These are phyloP conservation scores for Chrysanthemum seticuspe DNA, from an alignment of 129 eudicot genomes.

Conservation along the genomic window DNA sequence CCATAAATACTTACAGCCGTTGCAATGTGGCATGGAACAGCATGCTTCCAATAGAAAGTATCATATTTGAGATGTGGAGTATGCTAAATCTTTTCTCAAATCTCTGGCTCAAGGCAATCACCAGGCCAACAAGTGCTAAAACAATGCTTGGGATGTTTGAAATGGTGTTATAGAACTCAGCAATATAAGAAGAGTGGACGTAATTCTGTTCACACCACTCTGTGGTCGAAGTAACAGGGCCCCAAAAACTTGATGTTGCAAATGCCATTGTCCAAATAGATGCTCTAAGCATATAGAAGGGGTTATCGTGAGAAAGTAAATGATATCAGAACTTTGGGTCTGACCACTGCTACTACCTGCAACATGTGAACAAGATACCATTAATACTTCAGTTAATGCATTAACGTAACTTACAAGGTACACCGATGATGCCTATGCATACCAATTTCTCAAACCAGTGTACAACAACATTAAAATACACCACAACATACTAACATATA, in stretches of 20 bases:
- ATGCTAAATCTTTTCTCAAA: slow-evolving; percentile 69
- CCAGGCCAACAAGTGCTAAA: slow-evolving; percentile 58
- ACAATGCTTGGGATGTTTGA: slow-evolving; percentile 53
- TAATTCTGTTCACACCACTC: slow-evolving; percentile 70
- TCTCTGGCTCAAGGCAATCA: slow-evolving; percentile 58
- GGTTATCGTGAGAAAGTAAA: not conserved
- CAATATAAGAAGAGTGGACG: slow-evolving; percentile 57
- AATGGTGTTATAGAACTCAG: slow-evolving; percentile 69
- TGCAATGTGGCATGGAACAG: slow-evolving; percentile 64
- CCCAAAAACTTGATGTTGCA: slow-evolving; percentile 73
- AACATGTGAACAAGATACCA: not conserved
- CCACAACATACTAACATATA: no score
- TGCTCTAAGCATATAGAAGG: slow-evolving; percentile 4
- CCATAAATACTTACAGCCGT: slow-evolving; percentile 43
- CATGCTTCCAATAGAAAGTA: slow-evolving; percentile 67
- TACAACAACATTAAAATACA: no score
- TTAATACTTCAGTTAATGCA: not conserved
- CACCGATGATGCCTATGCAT: no score
- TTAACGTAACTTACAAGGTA: not conserved
- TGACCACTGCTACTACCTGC: slow-evolving; percentile 17
- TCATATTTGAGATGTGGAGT: slow-evolving; percentile 64
- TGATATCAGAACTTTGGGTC: not conserved
- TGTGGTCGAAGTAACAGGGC: slow-evolving; percentile 64
- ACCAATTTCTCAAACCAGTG: no score
- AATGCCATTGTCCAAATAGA: slow-evolving; percentile 44